These are phyloP conservation scores for Eucommia ulmoides DNA, from an alignment of 257 asterid genomes.

Conservation along the genomic window DNA sequence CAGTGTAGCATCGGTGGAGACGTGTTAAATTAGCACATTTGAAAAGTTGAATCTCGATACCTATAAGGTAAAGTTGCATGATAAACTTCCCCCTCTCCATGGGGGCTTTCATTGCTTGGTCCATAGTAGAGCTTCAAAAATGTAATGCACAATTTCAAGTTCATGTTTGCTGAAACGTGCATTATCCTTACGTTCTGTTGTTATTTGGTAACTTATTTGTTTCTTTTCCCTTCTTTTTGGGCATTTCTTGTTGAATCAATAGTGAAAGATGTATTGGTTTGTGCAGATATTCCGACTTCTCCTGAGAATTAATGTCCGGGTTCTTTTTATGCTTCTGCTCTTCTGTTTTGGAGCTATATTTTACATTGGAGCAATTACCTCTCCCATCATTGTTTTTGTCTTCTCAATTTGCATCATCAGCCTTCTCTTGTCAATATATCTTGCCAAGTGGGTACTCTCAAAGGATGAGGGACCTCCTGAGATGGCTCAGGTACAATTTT, in stretches of 20 bases:
- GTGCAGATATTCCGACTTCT: conserved; percentile 77
- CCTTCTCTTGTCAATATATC: conserved; percentile 64
- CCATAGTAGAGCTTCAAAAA: too few species aligned
- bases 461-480: conserved; percentile 99
- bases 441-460: conserved; percentile 82
- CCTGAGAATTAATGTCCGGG: conserved; percentile 71
- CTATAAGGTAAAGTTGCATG: too few species aligned
- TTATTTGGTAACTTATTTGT: too few species aligned
- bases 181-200: conserved; percentile 2
- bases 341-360: conserved; percentile 60
- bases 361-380: conserved; percentile 85
- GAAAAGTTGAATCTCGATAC: too few species aligned
- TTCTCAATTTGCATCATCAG: conserved; percentile 82
- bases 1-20: background rate
- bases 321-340: conserved; percentile 62
- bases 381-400: conserved; percentile 83
- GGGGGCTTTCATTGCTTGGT: too few species aligned
- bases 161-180: background rate
- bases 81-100: too few species aligned
- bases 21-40: too few species aligned
- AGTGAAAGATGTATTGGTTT: conserved; percentile 4
- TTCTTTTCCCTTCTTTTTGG: conserved; percentile 1
- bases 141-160: too few species aligned
- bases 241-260: background rate
- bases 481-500: conserved; percentile 70